Percentiles rank a stretch among this genome's conserved stretches.
Evolutionary conservation across 768 basidiomycete genomes (phyloP).

Genomic region (Omphalotus guepiniiformis): DNA sequence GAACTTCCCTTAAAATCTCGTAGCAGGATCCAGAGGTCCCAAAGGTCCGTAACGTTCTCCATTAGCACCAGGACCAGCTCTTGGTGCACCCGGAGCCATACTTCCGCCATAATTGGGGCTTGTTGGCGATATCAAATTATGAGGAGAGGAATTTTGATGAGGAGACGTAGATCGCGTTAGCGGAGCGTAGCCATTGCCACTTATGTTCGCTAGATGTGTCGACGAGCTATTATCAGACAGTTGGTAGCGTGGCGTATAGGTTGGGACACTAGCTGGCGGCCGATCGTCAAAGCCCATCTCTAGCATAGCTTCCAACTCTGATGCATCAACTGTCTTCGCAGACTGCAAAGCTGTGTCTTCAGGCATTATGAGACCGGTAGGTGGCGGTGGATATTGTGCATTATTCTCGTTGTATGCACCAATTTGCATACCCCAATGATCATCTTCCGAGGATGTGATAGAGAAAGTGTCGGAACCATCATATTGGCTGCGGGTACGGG

Average conservation of each 20-base stretch:
- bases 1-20: constrained; percentile 37
- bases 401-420: constrained; percentile 92
- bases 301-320: constrained; percentile 89
- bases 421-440: constrained; percentile 94
- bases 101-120: constrained; percentile 30
- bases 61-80: constrained; percentile 9
- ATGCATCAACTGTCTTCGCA: constrained; percentile 53
- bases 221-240: constrained; percentile 49
- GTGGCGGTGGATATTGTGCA: constrained; percentile 77
- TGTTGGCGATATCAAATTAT: constrained; percentile 35
- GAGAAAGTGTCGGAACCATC: constrained; percentile 82
- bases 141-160: constrained; percentile 13
- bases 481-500: constrained; percentile 58
- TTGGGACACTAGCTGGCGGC: constrained; percentile 38
- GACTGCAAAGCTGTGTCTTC: constrained; percentile 31
- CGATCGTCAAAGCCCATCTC: constrained; percentile 84
- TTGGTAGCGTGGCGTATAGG: constrained; percentile 55
- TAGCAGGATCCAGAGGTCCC: constrained; percentile 59
- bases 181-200: constrained; percentile 54
- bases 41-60: constrained; percentile 42
- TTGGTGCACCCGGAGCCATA: constrained; percentile 15
- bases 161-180: constrained; percentile 45
- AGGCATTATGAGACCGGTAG: constrained; percentile 58
- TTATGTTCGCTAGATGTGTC: constrained; percentile 35
- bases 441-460: constrained; percentile 84